phyloP scores from a whole-genome alignment of 768 basidiomycete species.

The Lenzites betulinus region DNA sequence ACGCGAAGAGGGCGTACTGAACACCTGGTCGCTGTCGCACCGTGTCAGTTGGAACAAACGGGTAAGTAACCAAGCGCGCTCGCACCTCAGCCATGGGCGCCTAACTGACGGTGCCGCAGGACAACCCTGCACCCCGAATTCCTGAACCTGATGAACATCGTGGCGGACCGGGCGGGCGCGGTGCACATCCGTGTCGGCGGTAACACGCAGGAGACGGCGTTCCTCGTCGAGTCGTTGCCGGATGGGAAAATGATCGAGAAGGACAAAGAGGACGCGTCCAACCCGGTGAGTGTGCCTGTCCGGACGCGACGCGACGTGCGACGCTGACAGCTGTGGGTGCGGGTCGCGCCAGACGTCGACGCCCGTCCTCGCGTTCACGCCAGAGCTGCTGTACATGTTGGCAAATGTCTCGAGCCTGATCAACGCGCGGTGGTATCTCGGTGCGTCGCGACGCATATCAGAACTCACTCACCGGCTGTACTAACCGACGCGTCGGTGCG shows the following conservation, averaged over 20 bases:
- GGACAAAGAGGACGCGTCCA: conserved; percentile 33
- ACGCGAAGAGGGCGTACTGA: background rate
- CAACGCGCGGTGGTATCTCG: conserved; percentile 49
- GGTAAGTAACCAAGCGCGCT: background rate
- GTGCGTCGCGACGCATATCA: conserved; percentile 20
- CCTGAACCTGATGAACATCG: conserved; percentile 49
- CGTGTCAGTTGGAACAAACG: conserved; percentile 1
- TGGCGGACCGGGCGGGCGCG: conserved; percentile 43
- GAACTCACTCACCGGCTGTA: conserved; percentile 35
- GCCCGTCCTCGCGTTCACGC: conserved; percentile 49
- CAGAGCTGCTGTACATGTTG: conserved; percentile 61
- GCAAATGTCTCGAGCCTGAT: conserved; percentile 45
- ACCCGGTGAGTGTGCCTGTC: conserved; percentile 35
- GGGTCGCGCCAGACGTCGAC: conserved; percentile 45
- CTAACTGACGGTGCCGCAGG: background rate
- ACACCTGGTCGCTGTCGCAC: background rate
- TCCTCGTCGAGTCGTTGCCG: conserved; percentile 23
- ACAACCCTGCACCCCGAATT: conserved; percentile 35
- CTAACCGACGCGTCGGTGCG: background rate
- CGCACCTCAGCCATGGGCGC: background rate
- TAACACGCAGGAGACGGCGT: conserved; percentile 51
- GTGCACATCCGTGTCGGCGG: conserved; percentile 46
- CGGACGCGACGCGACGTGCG: background rate
- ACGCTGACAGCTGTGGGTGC: background rate
- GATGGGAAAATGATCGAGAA: conserved; percentile 28